These are phyloP conservation scores for Aspergillus fructus DNA, from an alignment of 2,329 filamentous ascomycete species.

Conservation along the genomic window DNA sequence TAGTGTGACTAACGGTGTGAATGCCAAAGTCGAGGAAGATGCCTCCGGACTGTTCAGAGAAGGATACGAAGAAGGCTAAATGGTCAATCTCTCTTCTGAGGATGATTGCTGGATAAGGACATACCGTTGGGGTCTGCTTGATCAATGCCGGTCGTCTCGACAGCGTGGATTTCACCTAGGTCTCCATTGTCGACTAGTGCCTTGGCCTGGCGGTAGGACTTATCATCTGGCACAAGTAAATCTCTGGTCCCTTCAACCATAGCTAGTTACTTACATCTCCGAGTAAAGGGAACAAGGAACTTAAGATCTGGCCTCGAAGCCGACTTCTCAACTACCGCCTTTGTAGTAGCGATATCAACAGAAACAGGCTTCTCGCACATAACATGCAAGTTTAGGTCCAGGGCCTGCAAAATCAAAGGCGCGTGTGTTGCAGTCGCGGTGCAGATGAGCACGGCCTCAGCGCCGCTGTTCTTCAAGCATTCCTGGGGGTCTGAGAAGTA, in stretches of 20 bases:
- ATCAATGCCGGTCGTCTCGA: conserved; percentile 8
- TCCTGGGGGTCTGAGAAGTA: conserved; percentile 3
- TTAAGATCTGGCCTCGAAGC: conserved; percentile 11
- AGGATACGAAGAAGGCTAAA: conserved; percentile 31
- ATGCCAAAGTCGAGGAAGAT: conserved; percentile 36
- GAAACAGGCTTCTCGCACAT: conserved; percentile 14
- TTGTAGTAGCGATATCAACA: conserved; percentile 8
- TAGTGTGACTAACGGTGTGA: conserved; percentile 26
- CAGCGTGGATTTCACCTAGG: conserved; percentile 6
- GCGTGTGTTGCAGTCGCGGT: conserved; percentile 12
- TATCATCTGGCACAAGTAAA: background rate
- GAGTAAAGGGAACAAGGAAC: conserved; percentile 10
- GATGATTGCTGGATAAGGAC: too few relatives aligned
- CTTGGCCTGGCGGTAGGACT: conserved; percentile 8
- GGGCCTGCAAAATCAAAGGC: conserved; percentile 1
- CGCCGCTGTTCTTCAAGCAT: conserved; percentile 6
- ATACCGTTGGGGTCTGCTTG: background rate
- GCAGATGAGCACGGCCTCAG: conserved; percentile 9
- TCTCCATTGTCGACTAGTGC: background rate
- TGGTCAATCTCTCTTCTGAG: too few relatives aligned
- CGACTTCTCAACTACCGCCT: conserved; percentile 8
- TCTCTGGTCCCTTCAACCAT: too few relatives aligned
- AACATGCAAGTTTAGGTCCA: conserved; percentile 6
- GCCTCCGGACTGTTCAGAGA: conserved; percentile 33
- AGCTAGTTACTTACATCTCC: conserved; percentile 2